Evolutionary conservation across 2,329 filamentous ascomycete genomes (phyloP).

Genomic region (Aspergillus vadensis): DNA sequence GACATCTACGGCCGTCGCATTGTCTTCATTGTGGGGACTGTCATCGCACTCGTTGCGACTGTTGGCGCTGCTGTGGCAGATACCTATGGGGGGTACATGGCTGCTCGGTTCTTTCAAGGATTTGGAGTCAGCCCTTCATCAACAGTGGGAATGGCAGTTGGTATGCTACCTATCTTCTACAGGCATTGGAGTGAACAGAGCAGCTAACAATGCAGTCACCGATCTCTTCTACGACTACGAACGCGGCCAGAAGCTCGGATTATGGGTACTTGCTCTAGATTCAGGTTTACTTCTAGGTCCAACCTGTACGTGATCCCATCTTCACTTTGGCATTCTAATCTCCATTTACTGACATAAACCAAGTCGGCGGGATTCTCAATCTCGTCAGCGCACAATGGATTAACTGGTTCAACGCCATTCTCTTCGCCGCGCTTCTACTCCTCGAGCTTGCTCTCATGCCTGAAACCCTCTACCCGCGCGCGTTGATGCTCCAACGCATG

Average conservation of each 20-base stretch:
- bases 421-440: conserved; percentile 53
- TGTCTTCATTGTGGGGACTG: conserved; percentile 51
- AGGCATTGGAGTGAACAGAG: no score
- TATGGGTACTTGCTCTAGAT: conserved; percentile 61
- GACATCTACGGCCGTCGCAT: conserved; percentile 57
- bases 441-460: conserved; percentile 55
- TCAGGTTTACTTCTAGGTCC: conserved; percentile 54
- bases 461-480: conserved; percentile 60
- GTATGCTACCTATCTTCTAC: conserved; percentile 19
- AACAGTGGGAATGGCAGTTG: conserved; percentile 57
- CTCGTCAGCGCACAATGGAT: conserved; percentile 54
- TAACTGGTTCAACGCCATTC: conserved; percentile 57
- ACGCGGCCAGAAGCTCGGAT: conserved; percentile 56
- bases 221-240: conserved; percentile 61
- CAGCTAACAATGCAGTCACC: conserved; percentile 40
- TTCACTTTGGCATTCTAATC: neutral
- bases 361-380: conserved; percentile 56
- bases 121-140: conserved; percentile 57
- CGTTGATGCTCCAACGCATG: conserved; percentile 48
- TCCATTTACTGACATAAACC: neutral
- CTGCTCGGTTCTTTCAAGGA: conserved; percentile 61
- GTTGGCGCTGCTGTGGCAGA: conserved; percentile 46
- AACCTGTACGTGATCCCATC: conserved; percentile 38
- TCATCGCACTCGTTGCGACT: conserved; percentile 46
- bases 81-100: conserved; percentile 56